Conservation (phyloP, 345 rosid genomes). For the Bruguiera gymnorhiza region DNA sequence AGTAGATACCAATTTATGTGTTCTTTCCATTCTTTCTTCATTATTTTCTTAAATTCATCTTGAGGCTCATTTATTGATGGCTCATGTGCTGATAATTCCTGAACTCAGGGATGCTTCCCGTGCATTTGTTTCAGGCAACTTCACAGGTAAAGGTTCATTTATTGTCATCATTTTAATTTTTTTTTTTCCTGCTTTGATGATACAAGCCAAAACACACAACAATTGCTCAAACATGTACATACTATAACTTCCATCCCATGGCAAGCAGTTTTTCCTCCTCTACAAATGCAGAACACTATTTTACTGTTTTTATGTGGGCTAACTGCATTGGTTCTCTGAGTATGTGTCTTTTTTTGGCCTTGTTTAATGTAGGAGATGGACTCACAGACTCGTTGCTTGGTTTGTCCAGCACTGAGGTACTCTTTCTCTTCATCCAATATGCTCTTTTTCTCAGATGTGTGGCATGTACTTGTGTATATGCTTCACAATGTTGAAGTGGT, state of each 20-base stretch:
- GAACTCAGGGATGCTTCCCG: constrained; percentile 81
- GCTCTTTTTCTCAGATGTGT: background rate
- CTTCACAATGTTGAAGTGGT: background rate
- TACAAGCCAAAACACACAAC: background rate
- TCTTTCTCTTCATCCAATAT: constrained; percentile 1
- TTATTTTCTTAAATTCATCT: background rate
- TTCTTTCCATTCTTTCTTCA: background rate
- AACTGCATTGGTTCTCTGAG: background rate
- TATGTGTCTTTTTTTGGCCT: background rate
- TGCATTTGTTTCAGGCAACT: constrained; percentile 94
- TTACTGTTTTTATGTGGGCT: background rate
- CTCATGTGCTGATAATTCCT: constrained; percentile 20
- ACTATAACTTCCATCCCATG: no score
- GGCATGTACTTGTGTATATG: background rate
- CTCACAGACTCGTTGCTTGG: constrained; percentile 74
- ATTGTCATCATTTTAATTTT: background rate
- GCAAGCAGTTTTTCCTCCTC: no score
- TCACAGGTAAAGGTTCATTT: constrained; percentile 55
- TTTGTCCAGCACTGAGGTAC: constrained; percentile 80
- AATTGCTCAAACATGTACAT: no score
- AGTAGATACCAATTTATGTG: background rate
- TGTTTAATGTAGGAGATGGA: constrained; percentile 69
- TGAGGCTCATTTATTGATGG: constrained; percentile 18
- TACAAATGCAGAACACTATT: no score
- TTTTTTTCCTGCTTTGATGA: background rate